A percentile compares a stretch with the other conserved stretches of the same genome.
These are phyloP conservation scores for Cordia subcordata DNA, from an alignment of 257 asterid species.

Conservation along the genomic window DNA sequence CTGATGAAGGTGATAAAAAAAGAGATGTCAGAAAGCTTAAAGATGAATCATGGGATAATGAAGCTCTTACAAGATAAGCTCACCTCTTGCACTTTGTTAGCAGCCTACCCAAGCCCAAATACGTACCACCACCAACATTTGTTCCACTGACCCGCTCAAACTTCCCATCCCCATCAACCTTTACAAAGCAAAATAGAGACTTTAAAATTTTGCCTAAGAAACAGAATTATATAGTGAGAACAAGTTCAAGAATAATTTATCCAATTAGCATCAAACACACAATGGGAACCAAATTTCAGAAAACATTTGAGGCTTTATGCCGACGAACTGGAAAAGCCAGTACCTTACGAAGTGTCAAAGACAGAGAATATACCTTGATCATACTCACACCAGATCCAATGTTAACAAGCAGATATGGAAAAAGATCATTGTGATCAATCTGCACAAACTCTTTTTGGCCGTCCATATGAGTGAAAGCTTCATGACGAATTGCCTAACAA, in stretches of 20 bases:
- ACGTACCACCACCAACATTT: constrained; percentile 99
- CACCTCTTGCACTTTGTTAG: constrained; percentile 95
- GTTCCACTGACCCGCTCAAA: constrained; percentile 99
- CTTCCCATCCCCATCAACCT: constrained; percentile 95
- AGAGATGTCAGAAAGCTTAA: constrained; percentile 1
- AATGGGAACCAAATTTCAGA: too few species aligned
- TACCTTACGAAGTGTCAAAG: not conserved
- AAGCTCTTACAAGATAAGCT: constrained; percentile 5
- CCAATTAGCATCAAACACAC: not conserved
- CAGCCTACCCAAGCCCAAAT: constrained; percentile 95
- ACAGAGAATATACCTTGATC: constrained; percentile 66
- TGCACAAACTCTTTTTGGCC: constrained; percentile 94
- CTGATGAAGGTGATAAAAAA: constrained; percentile 34
- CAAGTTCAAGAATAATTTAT: not conserved
- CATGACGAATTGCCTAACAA: constrained; percentile 90
- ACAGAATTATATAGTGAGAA: not conserved
- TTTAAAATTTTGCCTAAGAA: not conserved
- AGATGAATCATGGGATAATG: constrained; percentile 2
- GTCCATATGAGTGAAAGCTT: constrained; percentile 96
- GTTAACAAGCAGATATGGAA: constrained; percentile 93
- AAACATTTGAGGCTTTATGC: too few species aligned
- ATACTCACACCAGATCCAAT: constrained; percentile 99
- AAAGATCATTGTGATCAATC: constrained; percentile 86
- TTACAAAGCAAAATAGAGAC: constrained; percentile 12
- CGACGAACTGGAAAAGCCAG: too few species aligned